Evolutionary conservation across 106 monocot species (phyloP), one percentile per base, ranked within the genome.

Genomic region (Ottelia alismoides): DNA sequence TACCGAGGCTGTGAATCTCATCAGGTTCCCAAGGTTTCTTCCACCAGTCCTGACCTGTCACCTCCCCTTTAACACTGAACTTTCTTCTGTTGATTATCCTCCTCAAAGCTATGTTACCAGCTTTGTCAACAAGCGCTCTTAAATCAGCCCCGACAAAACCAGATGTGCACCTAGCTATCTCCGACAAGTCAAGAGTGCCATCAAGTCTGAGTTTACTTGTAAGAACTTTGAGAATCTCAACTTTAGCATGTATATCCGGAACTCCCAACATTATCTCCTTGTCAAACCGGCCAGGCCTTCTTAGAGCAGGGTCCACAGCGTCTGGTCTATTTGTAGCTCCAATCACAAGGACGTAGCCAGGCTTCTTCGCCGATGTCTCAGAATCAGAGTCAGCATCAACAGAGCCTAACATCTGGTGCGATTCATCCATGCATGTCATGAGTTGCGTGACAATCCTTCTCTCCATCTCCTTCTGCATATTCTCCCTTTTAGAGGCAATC

Each of bases 371-470:
- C 49, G 64, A 62, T 45, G 31, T 53, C 22, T 79, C 76, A 32
- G 68, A 23, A 56, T 64, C 53, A 22, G 45, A 30, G 49, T 63
- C 62, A 47, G 47, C 45, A 56, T 70, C 58, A 40, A 11, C n/a
- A 49, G 78, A 68, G 20, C 55, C 49, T 62, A 63, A 45, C 32
- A 68, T 48, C 50, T 89, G 85, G 45, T 79, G 76, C 25, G 70
- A 85, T 62, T 98, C 85, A 70, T 98, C 89, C 89, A 98, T 89
- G 67, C 96, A 98, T 26, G 82, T 98, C 82, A 98, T 89, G 45
- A 98, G 66, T 43, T 98, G 96, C 31, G 89, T 98, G 2, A 89
- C 96, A 68, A 98, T 98, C 31, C 96, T 53, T 0, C 82, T 74
- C 52, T 98, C 96, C 96, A 98, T 89, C 68, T 98, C 85, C 60